Conservation (phyloP, 2,329 filamentous ascomycete genomes). For the Phoma herbarum region DNA sequence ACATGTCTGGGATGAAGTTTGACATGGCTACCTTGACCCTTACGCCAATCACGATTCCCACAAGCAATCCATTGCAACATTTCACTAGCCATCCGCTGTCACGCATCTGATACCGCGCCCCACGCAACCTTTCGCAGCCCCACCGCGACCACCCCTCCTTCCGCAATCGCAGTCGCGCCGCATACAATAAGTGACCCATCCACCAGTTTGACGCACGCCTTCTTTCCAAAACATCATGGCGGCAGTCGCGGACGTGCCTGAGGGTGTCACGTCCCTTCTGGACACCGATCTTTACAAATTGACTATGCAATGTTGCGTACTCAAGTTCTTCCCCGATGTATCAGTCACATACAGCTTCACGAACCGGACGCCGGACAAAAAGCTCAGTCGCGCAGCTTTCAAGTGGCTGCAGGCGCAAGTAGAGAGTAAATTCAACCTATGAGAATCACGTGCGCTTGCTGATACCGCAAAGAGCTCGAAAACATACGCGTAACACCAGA, state of each 20-base stretch:
- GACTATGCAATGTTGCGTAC: slow-evolving; percentile 91
- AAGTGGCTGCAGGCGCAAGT: slow-evolving; percentile 87
- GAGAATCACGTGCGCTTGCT: slow-evolving; percentile 2
- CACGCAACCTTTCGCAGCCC: slow-evolving; percentile 2
- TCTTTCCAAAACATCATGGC: slow-evolving; percentile 32
- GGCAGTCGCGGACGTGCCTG: slow-evolving; percentile 40
- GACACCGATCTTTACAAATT: slow-evolving; percentile 85
- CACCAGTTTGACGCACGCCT: slow-evolving; percentile 5
- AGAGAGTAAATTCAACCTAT: slow-evolving; percentile 62
- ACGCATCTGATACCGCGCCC: slow-evolving; percentile 15
- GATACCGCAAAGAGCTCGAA: slow-evolving; percentile 70
- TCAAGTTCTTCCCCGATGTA: slow-evolving; percentile 85
- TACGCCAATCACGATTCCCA: background rate
- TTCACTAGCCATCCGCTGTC: background rate
- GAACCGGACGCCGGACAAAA: slow-evolving; percentile 94
- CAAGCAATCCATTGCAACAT: background rate
- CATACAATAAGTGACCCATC: slow-evolving; percentile 8
- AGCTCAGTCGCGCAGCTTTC: slow-evolving; percentile 83
- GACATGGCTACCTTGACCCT: background rate
- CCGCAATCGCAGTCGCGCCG: slow-evolving; percentile 22
- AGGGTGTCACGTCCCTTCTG: slow-evolving; percentile 56
- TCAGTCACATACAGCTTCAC: slow-evolving; percentile 93
- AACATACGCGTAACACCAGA: slow-evolving; percentile 81
- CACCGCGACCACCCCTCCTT: slow-evolving; percentile 44
- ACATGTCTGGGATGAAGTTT: background rate